phyloP scores from a whole-genome alignment of 1,139 yeast genomes.

The Oligophagozyma castellii region DNA sequence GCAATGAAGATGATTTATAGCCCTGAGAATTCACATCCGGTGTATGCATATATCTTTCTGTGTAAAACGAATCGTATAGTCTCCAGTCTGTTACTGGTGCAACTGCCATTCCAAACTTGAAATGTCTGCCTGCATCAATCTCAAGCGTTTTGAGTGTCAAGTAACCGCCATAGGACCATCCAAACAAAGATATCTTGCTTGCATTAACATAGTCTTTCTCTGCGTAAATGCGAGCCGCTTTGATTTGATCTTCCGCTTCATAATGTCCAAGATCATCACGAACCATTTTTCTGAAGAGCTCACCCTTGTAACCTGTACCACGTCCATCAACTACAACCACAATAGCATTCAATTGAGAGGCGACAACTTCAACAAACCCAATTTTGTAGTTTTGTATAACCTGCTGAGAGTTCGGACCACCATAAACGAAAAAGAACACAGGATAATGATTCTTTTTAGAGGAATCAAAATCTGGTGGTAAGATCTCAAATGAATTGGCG shows the following conservation, averaged over 20 bases:
- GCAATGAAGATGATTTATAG: conserved; percentile 40
- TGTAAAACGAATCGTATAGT: conserved; percentile 61
- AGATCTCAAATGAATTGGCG: conserved; percentile 47
- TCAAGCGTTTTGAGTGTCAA: conserved; percentile 64
- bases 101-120: conserved; percentile 60
- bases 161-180: conserved; percentile 79
- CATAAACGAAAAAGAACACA: conserved; percentile 57
- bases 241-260: conserved; percentile 59
- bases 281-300: conserved; percentile 46
- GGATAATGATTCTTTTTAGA: conserved; percentile 40
- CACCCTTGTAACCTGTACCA: conserved; percentile 64
- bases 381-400: conserved; percentile 42
- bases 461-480: conserved; percentile 49
- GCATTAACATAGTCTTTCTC: conserved; percentile 42
- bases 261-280: conserved; percentile 52
- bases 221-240: conserved; percentile 51
- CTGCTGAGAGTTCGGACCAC: conserved; percentile 73
- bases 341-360: conserved; percentile 54
- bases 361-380: conserved; percentile 49
- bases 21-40: conserved; percentile 52
- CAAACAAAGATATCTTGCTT: conserved; percentile 56
- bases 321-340: conserved; percentile 76
- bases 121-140: conserved; percentile 43
- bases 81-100: conserved; percentile 78
- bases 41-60: conserved; percentile 65